phyloP scores from a whole-genome alignment of 2,329 filamentous ascomycete species.

The Fusarium austroafricanum region DNA sequence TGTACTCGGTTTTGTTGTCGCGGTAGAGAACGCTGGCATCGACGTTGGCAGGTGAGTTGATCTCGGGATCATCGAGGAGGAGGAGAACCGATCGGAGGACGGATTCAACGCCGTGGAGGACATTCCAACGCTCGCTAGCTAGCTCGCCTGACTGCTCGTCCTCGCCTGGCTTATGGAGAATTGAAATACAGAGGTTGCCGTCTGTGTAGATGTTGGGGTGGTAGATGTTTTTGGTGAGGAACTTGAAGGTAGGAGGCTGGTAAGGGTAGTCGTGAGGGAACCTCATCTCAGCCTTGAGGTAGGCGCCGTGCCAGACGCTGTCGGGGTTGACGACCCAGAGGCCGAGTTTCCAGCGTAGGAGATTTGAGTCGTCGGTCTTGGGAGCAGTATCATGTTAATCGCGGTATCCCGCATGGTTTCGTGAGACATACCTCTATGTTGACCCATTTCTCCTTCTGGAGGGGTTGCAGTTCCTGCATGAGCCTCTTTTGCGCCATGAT shows the following conservation, averaged over 20 bases:
- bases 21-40: constrained; percentile 90
- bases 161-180: constrained; percentile 91
- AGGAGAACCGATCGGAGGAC: constrained; percentile 93
- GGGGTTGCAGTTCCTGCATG: constrained; percentile 85
- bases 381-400: constrained; percentile 21
- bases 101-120: constrained; percentile 92
- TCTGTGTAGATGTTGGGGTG: constrained; percentile 96
- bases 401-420: background rate
- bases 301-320: constrained; percentile 91
- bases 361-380: constrained; percentile 81
- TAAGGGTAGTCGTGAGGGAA: constrained; percentile 93
- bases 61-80: constrained; percentile 92
- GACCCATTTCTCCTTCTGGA: constrained; percentile 93
- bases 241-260: constrained; percentile 88
- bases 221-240: constrained; percentile 77
- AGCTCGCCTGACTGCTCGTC: constrained; percentile 92
- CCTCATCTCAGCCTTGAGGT: constrained; percentile 88
- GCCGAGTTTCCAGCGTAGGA: constrained; percentile 88
- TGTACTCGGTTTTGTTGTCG: constrained; percentile 76
- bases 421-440: constrained; percentile 78
- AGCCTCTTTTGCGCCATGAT: constrained; percentile 76
- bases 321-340: constrained; percentile 94
- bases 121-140: constrained; percentile 93
- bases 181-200: constrained; percentile 94
- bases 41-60: constrained; percentile 93